Evolutionary conservation across 352 stramenopile species (phyloP).

Genomic region (Globisporangium cederbergense): DNA sequence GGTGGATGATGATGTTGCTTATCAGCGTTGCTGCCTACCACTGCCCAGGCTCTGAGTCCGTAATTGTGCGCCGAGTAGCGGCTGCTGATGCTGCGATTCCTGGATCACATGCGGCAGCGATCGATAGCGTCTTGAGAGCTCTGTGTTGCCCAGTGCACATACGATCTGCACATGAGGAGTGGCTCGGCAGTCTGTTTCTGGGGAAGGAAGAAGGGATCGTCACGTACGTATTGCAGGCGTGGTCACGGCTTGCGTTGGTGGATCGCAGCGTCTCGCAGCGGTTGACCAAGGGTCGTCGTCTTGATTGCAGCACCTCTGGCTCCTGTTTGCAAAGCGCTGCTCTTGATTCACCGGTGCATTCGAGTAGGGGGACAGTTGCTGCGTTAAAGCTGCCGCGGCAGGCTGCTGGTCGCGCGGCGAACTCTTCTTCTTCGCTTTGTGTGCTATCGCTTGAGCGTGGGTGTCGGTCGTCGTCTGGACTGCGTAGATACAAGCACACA

Average conservation of each 20-base stretch:
- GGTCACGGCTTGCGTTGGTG: background rate
- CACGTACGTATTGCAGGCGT: background rate
- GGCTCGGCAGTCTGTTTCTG: background rate
- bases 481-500: background rate
- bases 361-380: background rate
- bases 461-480: constrained; percentile 3
- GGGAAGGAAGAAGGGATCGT: background rate
- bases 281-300: background rate
- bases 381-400: background rate
- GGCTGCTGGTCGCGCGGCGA: background rate
- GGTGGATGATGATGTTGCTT: background rate
- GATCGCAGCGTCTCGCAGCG: background rate
- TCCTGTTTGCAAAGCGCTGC: background rate
- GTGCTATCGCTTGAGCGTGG: background rate
- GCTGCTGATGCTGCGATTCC: background rate
- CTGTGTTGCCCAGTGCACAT: background rate
- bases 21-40: background rate
- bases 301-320: background rate
- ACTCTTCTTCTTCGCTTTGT: background rate
- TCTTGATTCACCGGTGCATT: background rate
- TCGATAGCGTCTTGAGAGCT: background rate
- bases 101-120: constrained; percentile 4
- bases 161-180: background rate
- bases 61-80: background rate
- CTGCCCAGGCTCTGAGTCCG: constrained; percentile 11